Conservation (phyloP, 2,329 filamentous ascomycete genomes). For the Fusarium sp. region DNA sequence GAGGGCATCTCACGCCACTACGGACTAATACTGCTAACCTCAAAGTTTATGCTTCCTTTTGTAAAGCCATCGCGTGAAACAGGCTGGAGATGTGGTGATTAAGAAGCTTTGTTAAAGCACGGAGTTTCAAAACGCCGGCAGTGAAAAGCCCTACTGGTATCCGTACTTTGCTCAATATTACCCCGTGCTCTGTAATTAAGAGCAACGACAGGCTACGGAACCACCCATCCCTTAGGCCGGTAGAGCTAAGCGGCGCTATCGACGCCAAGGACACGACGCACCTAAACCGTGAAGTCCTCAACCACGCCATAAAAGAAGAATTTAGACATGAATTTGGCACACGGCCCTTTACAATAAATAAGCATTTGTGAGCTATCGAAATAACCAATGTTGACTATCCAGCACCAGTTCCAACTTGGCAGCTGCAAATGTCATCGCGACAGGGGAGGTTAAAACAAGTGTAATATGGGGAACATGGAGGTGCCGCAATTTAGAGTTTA, state of each 20-base stretch:
- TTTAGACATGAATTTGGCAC: neutral
- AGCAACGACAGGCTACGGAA: too few species aligned
- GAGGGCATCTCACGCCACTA: neutral
- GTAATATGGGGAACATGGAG: neutral
- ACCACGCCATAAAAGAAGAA: slow-evolving; percentile 4
- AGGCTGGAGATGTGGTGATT: neutral
- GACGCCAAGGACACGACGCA: neutral
- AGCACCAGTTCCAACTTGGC: neutral
- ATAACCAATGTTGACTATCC: neutral
- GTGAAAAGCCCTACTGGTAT: too few species aligned
- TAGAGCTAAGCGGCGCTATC: neutral
- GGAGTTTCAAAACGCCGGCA: neutral
- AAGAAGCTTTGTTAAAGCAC: slow-evolving; percentile 1
- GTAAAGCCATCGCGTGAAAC: neutral
- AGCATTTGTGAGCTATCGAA: slow-evolving; percentile 8
- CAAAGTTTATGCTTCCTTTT: neutral
- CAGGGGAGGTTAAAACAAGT: neutral
- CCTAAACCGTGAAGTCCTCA: neutral
- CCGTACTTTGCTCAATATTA: too few species aligned
- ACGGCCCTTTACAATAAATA: neutral
- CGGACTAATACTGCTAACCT: neutral
- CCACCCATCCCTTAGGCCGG: slow-evolving; percentile 13
- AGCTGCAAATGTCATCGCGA: slow-evolving; percentile 8
- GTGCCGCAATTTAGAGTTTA: slow-evolving; percentile 27
- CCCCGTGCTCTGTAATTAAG: too few species aligned